Percentiles rank a stretch among this genome's conserved stretches.
Evolutionary conservation across 2,329 filamentous ascomycete genomes (phyloP).

Genomic region (Colletotrichum destructivum): DNA sequence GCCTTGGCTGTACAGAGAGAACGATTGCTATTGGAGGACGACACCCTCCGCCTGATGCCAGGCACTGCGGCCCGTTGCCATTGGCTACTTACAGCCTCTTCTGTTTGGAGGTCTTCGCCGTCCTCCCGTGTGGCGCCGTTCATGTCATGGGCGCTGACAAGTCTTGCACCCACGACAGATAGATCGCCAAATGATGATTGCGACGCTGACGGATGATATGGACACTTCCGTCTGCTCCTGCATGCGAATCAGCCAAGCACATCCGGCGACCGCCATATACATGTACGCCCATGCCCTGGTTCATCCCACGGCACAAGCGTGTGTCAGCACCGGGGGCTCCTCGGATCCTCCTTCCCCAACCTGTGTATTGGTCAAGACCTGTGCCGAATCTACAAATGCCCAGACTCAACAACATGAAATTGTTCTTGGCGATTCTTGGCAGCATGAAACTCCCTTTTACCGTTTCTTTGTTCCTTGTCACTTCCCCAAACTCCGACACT

Average conservation of each 20-base stretch:
- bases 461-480: neutral
- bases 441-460: constrained; percentile 16
- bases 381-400: constrained; percentile 11
- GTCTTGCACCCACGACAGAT: neutral
- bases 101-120: constrained; percentile 16
- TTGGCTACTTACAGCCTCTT: constrained; percentile 16
- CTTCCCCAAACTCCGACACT: neutral
- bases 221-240: constrained; percentile 18
- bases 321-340: neutral
- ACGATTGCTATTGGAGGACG: neutral
- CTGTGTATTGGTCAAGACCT: constrained; percentile 10
- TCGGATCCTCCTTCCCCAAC: neutral
- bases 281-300: constrained; percentile 1
- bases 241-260: constrained; percentile 17
- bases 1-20: neutral
- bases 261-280: neutral
- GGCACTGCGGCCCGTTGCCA: neutral
- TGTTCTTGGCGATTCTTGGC: constrained; percentile 29
- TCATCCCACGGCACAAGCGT: neutral
- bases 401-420: constrained; percentile 30
- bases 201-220: constrained; percentile 32
- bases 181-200: constrained; percentile 15
- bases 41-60: neutral
- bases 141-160: constrained; percentile 24
- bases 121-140: neutral